Percentiles rank a stretch among this genome's conserved stretches.
phyloP scores from a whole-genome alignment of 2,329 filamentous ascomycete species.

The Aspergillus sp. region DNA sequence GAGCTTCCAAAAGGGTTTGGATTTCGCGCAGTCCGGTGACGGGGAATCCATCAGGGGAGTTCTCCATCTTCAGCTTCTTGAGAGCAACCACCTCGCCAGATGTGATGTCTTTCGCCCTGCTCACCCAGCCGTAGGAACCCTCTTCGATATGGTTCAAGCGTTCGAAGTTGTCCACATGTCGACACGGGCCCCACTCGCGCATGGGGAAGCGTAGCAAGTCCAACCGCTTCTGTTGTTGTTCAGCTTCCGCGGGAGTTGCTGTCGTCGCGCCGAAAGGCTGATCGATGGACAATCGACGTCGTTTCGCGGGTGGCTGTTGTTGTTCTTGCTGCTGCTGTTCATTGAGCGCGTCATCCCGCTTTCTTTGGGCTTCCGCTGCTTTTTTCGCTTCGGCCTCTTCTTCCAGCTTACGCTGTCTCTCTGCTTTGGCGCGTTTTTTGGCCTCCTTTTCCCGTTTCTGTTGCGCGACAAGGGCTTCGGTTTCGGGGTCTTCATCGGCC shows the following conservation, averaged over 20 bases:
- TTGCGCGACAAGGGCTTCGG: slow-evolving; percentile 59
- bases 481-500: slow-evolving; percentile 78
- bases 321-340: slow-evolving; percentile 19
- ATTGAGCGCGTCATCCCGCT: slow-evolving; percentile 14
- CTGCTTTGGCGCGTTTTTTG: slow-evolving; percentile 75
- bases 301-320: slow-evolving; percentile 48
- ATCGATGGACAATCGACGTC: slow-evolving; percentile 55
- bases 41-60: slow-evolving; percentile 71
- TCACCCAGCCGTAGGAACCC: slow-evolving; percentile 92
- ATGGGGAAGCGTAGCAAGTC: slow-evolving; percentile 66
- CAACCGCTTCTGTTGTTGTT: slow-evolving; percentile 33
- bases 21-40: slow-evolving; percentile 93
- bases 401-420: slow-evolving; percentile 67
- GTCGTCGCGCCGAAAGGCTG: slow-evolving; percentile 14
- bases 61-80: slow-evolving; percentile 88
- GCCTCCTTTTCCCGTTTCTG: slow-evolving; percentile 79
- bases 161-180: slow-evolving; percentile 81
- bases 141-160: slow-evolving; percentile 96
- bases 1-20: slow-evolving; percentile 73
- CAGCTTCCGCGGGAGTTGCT: slow-evolving; percentile 16
- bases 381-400: slow-evolving; percentile 42
- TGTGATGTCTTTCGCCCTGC: slow-evolving; percentile 65
- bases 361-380: slow-evolving; percentile 19
- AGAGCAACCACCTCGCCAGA: slow-evolving; percentile 80
- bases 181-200: slow-evolving; percentile 61